Conservation (phyloP, 2,329 filamentous ascomycete species). For the Scleromitrula shiraiana region DNA sequence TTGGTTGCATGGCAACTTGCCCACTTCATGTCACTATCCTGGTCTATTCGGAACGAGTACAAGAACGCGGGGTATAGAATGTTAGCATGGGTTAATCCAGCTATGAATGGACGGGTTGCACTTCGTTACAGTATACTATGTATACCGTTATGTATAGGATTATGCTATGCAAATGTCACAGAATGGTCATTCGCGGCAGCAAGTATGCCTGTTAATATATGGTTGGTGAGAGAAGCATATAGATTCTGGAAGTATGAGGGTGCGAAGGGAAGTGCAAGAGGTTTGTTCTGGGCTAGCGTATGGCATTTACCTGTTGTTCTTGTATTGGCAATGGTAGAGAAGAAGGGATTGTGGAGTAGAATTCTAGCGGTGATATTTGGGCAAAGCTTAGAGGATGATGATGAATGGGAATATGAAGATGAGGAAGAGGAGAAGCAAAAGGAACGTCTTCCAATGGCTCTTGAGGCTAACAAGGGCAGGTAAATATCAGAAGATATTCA, state of each 20-base stretch:
- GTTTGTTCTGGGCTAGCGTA: conserved; percentile 93
- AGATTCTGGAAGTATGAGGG: conserved; percentile 75
- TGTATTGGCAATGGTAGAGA: conserved; percentile 83
- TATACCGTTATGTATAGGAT: conserved; percentile 73
- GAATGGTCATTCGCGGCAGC: conserved; percentile 79
- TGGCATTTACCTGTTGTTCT: conserved; percentile 90
- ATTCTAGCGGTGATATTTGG: conserved; percentile 66
- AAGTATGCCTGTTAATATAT: conserved; percentile 74
- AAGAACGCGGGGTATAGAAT: conserved; percentile 58
- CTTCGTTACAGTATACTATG: conserved; percentile 79
- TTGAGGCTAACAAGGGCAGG: not conserved
- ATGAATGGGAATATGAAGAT: conserved; percentile 42
- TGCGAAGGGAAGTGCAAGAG: conserved; percentile 69
- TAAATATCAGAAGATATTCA: no score
- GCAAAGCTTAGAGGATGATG: conserved; percentile 43
- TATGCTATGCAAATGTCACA: conserved; percentile 74
- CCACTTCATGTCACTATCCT: conserved; percentile 92
- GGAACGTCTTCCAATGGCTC: not conserved
- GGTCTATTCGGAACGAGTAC: conserved; percentile 86
- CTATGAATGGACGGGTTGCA: conserved; percentile 77
- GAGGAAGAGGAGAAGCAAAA: conserved; percentile 25
- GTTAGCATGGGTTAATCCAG: conserved; percentile 83
- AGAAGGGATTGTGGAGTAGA: conserved; percentile 84
- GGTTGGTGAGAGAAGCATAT: conserved; percentile 74
- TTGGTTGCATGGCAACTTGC: conserved; percentile 97